Percentiles rank a stretch among this genome's conserved stretches.
phyloP scores from a whole-genome alignment of 805 yeast species.

The Ogataea glucozyma region DNA sequence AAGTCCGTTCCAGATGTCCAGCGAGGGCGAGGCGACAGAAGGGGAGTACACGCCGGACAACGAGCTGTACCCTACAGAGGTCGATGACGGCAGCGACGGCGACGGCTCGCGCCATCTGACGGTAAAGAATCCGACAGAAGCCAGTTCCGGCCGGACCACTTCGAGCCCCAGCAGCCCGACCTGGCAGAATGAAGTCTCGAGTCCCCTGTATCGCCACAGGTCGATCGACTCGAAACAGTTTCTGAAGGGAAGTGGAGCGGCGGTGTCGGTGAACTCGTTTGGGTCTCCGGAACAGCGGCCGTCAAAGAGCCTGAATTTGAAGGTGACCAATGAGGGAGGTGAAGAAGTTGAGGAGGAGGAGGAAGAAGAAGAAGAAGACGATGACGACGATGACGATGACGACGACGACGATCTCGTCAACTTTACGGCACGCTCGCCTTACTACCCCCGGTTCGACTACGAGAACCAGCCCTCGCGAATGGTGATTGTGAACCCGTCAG shows the following conservation, averaged over 20 bases:
- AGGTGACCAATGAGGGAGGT: slow-evolving; percentile 6
- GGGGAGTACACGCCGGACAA: slow-evolving; percentile 6
- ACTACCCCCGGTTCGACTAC: slow-evolving; percentile 30
- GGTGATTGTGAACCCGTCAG: slow-evolving; percentile 27
- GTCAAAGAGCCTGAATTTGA: slow-evolving; percentile 3
- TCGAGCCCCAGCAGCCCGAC: slow-evolving; percentile 1
- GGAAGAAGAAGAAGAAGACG: slow-evolving; percentile 21
- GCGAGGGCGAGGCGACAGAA: neutral
- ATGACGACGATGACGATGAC: slow-evolving; percentile 21
- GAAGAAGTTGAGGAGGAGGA: slow-evolving; percentile 12
- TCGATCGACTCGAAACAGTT: slow-evolving; percentile 14
- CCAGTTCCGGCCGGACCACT: neutral
- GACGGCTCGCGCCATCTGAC: slow-evolving; percentile 4
- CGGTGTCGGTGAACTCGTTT: neutral
- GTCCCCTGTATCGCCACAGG: slow-evolving; percentile 16
- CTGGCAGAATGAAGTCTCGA: slow-evolving; percentile 7
- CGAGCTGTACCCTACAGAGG: slow-evolving; percentile 18
- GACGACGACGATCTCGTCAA: slow-evolving; percentile 32
- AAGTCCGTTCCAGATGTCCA: slow-evolving; percentile 8
- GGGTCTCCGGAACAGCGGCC: neutral
- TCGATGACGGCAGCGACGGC: slow-evolving; percentile 3
- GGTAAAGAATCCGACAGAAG: slow-evolving; percentile 6
- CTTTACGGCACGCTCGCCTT: slow-evolving; percentile 39
- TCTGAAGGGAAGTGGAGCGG: neutral
- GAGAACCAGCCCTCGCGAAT: slow-evolving; percentile 22